Base-by-base conservation (phyloP, 129 eudicot species). In the Calendula officinalis region DNA sequence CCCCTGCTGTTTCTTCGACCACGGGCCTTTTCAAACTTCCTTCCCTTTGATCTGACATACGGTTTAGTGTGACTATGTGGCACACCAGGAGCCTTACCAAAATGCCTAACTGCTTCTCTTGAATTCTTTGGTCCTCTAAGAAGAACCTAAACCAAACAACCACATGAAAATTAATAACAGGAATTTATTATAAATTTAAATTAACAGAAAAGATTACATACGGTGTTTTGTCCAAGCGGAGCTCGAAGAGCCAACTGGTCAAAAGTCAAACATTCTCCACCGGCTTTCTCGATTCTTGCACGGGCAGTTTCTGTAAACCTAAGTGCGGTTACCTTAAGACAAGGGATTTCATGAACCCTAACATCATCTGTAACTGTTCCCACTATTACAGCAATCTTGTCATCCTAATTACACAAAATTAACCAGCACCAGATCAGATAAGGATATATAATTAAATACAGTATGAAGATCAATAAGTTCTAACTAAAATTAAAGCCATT, bases 11-110 rank as follows among this genome's bases (percentile, higher is more conserved):
- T 80, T 57, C 84, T 80, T 49, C 84, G 34, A 22, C 30, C 30
- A 22, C 30, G 30, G 30, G 30, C 30, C 30, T 22, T 22, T 22
- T 22, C 30, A 22, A 70, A 80, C 47, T 80, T 80, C 71, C 84
- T 74, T 36, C 84, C 84, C 75, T 69, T 69, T 39, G 84, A 64
- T 42, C 80, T 66, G 42, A 79, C 84, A 32, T 79, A 79, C 1
- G 84, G 84, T 49, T 79, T 79, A 48, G 77, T 79, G 77, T 79
- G 84, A 54, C 78, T 80, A 75, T 80, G 81, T 45, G 84, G 84
- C 4, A 80, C 84, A 80, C 84, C 84, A 64, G 84, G 80, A 46
- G 84, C 84, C 67, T 67, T 72, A 41, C 83, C 83, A 43, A 79
- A 79, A 77, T 79, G 83, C 53, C 35, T 75, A 40, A 80, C 84